Percentiles rank a stretch among this genome's conserved stretches.
Evolutionary conservation across 1,284 basidiomycete species (phyloP).

Genomic region (Ustilago trichophora): DNA sequence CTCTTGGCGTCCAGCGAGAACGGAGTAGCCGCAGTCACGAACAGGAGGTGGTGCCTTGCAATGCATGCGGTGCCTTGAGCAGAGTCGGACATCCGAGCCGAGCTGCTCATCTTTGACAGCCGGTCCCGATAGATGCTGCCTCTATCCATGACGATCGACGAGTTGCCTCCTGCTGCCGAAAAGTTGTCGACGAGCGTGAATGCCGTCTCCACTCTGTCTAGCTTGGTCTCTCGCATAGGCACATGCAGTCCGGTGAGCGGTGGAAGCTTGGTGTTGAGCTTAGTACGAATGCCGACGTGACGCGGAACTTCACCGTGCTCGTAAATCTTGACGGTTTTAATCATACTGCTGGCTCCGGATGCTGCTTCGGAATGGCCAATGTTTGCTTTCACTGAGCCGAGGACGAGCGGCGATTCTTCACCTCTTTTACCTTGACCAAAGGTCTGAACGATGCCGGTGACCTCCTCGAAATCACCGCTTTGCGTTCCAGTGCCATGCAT

Average conservation of each 20-base stretch:
- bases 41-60: conserved; percentile 12
- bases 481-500: conserved; percentile 54
- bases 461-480: conserved; percentile 48
- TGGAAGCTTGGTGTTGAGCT: conserved; percentile 47
- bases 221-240: conserved; percentile 16
- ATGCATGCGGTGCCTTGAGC: not conserved
- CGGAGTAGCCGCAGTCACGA: conserved; percentile 37
- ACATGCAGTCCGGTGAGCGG: conserved; percentile 37
- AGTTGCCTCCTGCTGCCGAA: conserved; percentile 49
- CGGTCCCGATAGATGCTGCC: conserved; percentile 18
- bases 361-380: conserved; percentile 49
- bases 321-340: conserved; percentile 42
- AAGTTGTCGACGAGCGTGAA: conserved; percentile 51
- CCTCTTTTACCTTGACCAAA: conserved; percentile 41
- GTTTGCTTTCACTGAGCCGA: conserved; percentile 49
- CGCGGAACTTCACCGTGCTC: conserved; percentile 34
- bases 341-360: conserved; percentile 42
- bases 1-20: conserved; percentile 40
- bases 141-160: conserved; percentile 39
- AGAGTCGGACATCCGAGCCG: not conserved
- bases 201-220: conserved; percentile 9
- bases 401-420: conserved; percentile 19
- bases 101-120: conserved; percentile 7
- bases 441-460: conserved; percentile 49
- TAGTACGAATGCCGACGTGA: conserved; percentile 46